Evolutionary conservation across 495 filamentous ascomycete species (phyloP).

Genomic region (Tetracladium setigerum): DNA sequence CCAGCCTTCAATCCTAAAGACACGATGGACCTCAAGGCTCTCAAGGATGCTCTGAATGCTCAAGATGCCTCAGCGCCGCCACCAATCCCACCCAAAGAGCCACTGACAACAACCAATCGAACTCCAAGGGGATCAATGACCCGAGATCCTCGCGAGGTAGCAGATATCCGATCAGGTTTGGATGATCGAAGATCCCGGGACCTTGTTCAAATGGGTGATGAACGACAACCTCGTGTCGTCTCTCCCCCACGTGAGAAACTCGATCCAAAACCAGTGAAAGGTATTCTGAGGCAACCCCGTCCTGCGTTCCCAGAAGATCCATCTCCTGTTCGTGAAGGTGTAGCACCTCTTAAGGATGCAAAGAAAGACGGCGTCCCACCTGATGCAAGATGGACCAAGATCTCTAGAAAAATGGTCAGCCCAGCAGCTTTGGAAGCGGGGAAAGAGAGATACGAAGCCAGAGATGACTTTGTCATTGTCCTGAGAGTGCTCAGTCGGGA

Average conservation of each 20-base stretch:
- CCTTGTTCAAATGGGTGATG: slow-evolving; percentile 20
- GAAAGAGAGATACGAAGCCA: slow-evolving; percentile 75
- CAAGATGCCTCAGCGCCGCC: slow-evolving; percentile 6
- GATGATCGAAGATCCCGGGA: slow-evolving; percentile 11
- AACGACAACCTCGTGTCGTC: slow-evolving; percentile 36
- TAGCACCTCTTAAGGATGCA: slow-evolving; percentile 78
- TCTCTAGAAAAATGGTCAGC: slow-evolving; percentile 75
- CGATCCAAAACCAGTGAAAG: slow-evolving; percentile 48
- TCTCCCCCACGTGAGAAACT: slow-evolving; percentile 43
- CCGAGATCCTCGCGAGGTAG: slow-evolving; percentile 13
- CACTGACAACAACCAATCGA: not conserved
- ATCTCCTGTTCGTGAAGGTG: slow-evolving; percentile 75
- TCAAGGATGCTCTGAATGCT: slow-evolving; percentile 38
- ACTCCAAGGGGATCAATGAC: slow-evolving; percentile 11
- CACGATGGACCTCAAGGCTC: slow-evolving; percentile 33
- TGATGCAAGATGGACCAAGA: slow-evolving; percentile 83
- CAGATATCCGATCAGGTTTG: slow-evolving; percentile 14
- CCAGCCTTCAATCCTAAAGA: slow-evolving; percentile 44
- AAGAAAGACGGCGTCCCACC: slow-evolving; percentile 63
- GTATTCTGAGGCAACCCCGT: slow-evolving; percentile 65
- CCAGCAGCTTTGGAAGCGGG: slow-evolving; percentile 68
- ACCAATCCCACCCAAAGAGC: slow-evolving; percentile 2
- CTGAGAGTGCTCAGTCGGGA: slow-evolving; percentile 70
- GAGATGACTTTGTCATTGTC: slow-evolving; percentile 79
- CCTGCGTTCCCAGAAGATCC: slow-evolving; percentile 74